Percentiles rank a stretch among this genome's conserved stretches.
These are phyloP conservation scores for Zoysia japonica DNA, from an alignment of 176 grass and related monocot species.

Conservation along the genomic window DNA sequence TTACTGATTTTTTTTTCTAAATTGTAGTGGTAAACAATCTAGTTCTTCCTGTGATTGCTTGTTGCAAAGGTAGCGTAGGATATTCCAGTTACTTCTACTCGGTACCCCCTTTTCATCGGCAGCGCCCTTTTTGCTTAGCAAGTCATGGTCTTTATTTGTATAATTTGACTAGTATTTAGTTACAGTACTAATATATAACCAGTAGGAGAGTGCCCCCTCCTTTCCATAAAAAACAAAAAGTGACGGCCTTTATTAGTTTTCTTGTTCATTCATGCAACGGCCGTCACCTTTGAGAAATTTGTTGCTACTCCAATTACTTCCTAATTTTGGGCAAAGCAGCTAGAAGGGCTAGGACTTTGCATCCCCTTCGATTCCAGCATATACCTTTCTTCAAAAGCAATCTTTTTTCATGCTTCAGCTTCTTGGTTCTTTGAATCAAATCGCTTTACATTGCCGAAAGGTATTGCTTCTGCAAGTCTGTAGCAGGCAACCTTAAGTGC, in stretches of 20 bases:
- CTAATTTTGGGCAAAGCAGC: constrained; percentile 45
- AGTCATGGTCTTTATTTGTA: background rate
- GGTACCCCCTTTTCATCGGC: constrained; percentile 34
- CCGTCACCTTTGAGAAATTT: constrained; percentile 39
- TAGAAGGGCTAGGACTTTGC: constrained; percentile 32
- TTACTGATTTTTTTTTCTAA: background rate
- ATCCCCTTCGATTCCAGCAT: constrained; percentile 35
- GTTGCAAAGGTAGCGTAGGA: constrained; percentile 35
- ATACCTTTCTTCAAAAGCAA: constrained; percentile 54
- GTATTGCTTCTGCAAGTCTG: background rate
- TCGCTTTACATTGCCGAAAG: constrained; percentile 37
- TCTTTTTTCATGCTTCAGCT: constrained; percentile 3
- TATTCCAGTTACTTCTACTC: constrained; percentile 46
- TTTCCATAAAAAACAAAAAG: no score
- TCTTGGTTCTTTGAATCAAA: background rate
- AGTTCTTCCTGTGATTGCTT: constrained; percentile 33
- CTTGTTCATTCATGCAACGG: constrained; percentile 22
- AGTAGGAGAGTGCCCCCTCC: no score
- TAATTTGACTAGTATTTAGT: no score
- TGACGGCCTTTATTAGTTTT: background rate
- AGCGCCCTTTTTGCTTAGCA: constrained; percentile 33
- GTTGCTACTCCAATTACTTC: constrained; percentile 49
- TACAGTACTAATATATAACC: no score
- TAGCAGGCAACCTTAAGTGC: background rate
- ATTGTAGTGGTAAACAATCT: no score